Base-by-base conservation (phyloP, 1,139 yeast genomes). In the Arxiozyma slooffiae region DNA sequence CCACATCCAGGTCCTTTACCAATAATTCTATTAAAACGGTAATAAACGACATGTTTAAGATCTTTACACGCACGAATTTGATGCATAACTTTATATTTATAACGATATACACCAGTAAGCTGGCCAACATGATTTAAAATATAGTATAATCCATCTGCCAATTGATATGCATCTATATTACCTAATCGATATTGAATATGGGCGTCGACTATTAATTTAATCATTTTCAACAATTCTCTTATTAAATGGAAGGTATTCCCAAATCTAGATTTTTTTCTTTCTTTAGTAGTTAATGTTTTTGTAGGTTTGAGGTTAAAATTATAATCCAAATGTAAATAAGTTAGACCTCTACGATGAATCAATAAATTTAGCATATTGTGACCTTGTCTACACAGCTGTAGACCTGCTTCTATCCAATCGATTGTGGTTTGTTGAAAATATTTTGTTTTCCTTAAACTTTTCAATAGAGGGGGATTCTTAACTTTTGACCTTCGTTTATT, bases 1-100 rank as follows among this genome's bases (percentile, higher is more conserved):
- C 99, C 99, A 71, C 95, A 87, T 0, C 99, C 99, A 0, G 98
- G 98, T 1, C 99, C 99, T 64, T 92, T 92, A 0, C 97, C 97
- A 41, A 94, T 85, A 26, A 68, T 62, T 40, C 78, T 76, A 63
- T 94, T 92, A 70, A 94, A 92, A 51, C 83, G 76, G 55, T 86
- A 77, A 63, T 92, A 92, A 1, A 92, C 84, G 14, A 90, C 81
- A 66, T 94, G 98, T 67, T 94, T 92, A 61, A 92, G 72, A 67
- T 94, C 98, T 65, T 92, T 92, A 66, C 97, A 90, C 1, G 95
- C 92, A 48, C 97, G 78, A 43, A 94, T 90, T 67, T 94, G 99
- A 64, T 90, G 97, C 99, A 94, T 94, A 4, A 92, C 97, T 61
- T 87, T 85, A 69, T 94, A 94, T 71, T 94, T 94, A 75, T 94